Evolutionary conservation across 2,329 filamentous ascomycete genomes (phyloP), one percentile per base, ranked within the genome.

Genomic region (Dichotomopilus funicola): DNA sequence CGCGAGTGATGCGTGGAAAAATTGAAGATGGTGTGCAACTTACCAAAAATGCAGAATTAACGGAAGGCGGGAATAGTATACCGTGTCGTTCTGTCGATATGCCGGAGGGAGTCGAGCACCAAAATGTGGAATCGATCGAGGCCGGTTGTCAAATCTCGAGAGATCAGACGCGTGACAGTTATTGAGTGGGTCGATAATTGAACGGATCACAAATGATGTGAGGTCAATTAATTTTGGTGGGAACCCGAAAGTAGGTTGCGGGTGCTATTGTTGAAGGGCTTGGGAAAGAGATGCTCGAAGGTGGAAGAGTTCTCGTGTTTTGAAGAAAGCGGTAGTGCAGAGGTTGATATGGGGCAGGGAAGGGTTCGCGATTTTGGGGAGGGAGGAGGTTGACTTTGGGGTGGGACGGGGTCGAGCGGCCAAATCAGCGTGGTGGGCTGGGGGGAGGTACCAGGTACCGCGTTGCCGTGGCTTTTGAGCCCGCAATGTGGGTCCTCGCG

Each of bases 271-370:
- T 47, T 49, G 55, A 57, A 56, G 53, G 51, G 49, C 47, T 55
- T 57, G 49, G 61, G 55, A 63, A 46, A 12, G 10, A 12, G 60
- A 59, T 60, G 57, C 59, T 59, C 54, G 57, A 48, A 51, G 54
- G 13, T 11, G 5, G 3, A 51, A 55, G 57, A 55, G 61, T 54
- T 60, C 48, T 61, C 62, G 62, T 63, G 62, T 64, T 64, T 66
- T 63, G 63, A 62, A 62, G 61, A 63, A 51, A 59, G 61, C 61
- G 57, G 8, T 66, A 62, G 63, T 63, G 59, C 59, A 63, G 59
- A 63, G 61, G 61, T 61, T 59, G 62, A 64, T 60, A 27, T 27
- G 19, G 61, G 59, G 55, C 57, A 47, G 54, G 42, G 51, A 54
- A 54, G 43, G 57, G 54, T 57, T 59, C 53, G 56, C 50, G 56